Conservation (phyloP, 208 protist species). For the Endotrypanum monterogeii region DNA sequence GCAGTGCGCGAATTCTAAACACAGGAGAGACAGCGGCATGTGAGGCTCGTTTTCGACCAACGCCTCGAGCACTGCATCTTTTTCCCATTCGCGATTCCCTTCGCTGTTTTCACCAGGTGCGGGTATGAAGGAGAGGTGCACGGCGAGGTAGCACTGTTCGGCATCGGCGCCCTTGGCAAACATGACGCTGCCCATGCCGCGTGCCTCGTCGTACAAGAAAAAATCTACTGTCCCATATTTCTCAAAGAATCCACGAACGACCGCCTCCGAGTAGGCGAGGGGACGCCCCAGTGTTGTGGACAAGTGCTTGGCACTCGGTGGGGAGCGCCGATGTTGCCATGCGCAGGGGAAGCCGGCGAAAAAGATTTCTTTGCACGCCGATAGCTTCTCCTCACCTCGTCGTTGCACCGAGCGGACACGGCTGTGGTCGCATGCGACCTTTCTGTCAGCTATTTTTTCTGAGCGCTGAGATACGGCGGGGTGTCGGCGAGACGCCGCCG, state of each 20-base stretch:
- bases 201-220: conserved; percentile 49
- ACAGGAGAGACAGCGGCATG: conserved; percentile 40
- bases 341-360: conserved; percentile 66
- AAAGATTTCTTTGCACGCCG: conserved; percentile 60
- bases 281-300: neutral
- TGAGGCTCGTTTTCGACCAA: conserved; percentile 14
- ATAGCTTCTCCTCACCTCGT: neutral
- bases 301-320: neutral
- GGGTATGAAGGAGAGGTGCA: conserved; percentile 51
- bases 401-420: neutral
- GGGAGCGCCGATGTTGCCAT: neutral
- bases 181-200: conserved; percentile 68
- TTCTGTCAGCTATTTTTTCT: neutral
- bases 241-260: conserved; percentile 60
- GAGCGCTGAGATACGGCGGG: neutral
- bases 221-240: conserved; percentile 52
- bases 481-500: neutral
- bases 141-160: conserved; percentile 60
- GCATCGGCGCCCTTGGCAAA: conserved; percentile 54
- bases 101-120: conserved; percentile 9
- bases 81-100: conserved; percentile 15
- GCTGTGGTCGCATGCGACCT: neutral
- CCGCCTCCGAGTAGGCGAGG: conserved; percentile 24
- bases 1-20: conserved; percentile 65
- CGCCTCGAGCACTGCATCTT: conserved; percentile 12